Percentiles rank a stretch among this genome's conserved stretches.
These are phyloP conservation scores for Pseudocercospora eumusae DNA, from an alignment of 2,329 filamentous ascomycete species.

Conservation along the genomic window DNA sequence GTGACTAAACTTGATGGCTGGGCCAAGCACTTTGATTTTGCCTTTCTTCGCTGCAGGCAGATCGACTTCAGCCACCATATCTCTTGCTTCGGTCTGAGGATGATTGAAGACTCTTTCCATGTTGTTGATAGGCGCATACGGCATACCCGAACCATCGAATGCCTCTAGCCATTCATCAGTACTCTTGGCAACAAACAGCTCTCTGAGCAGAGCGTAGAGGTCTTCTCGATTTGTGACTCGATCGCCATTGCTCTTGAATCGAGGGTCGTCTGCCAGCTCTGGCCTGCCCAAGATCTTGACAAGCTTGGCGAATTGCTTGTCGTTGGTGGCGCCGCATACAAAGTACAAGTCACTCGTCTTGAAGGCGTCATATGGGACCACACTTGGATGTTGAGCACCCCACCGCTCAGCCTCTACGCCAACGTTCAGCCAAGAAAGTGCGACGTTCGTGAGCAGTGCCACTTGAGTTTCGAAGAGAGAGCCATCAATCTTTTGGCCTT, in stretches of 20 bases:
- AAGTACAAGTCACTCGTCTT: slow-evolving; percentile 38
- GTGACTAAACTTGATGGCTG: slow-evolving; percentile 35
- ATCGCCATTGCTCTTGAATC: slow-evolving; percentile 36
- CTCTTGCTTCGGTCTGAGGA: slow-evolving; percentile 46
- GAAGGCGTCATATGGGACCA: slow-evolving; percentile 52
- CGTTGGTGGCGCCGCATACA: slow-evolving; percentile 38
- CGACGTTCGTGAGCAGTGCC: slow-evolving; percentile 48
- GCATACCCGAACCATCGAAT: slow-evolving; percentile 49
- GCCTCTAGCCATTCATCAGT: slow-evolving; percentile 46
- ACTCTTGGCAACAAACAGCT: slow-evolving; percentile 41
- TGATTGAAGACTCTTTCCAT: slow-evolving; percentile 50
- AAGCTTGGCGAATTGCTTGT: slow-evolving; percentile 44
- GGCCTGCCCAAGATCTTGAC: slow-evolving; percentile 31
- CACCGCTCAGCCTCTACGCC: slow-evolving; percentile 47
- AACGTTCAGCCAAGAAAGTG: slow-evolving; percentile 44
- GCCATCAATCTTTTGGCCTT: slow-evolving; percentile 48
- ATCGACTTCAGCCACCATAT: slow-evolving; percentile 32
- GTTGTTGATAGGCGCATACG: slow-evolving; percentile 51
- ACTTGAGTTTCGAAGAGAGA: slow-evolving; percentile 52
- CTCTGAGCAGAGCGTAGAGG: slow-evolving; percentile 43
- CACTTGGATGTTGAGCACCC: slow-evolving; percentile 51
- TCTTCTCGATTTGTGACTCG: slow-evolving; percentile 38
- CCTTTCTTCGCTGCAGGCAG: slow-evolving; percentile 21
- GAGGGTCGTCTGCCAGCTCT: slow-evolving; percentile 35
- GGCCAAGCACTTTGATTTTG: slow-evolving; percentile 27